A percentile compares a stretch with the other conserved stretches of the same genome.
phyloP scores from a whole-genome alignment of 73 alveolate species.

The Paramecium pentaurelia region DNA sequence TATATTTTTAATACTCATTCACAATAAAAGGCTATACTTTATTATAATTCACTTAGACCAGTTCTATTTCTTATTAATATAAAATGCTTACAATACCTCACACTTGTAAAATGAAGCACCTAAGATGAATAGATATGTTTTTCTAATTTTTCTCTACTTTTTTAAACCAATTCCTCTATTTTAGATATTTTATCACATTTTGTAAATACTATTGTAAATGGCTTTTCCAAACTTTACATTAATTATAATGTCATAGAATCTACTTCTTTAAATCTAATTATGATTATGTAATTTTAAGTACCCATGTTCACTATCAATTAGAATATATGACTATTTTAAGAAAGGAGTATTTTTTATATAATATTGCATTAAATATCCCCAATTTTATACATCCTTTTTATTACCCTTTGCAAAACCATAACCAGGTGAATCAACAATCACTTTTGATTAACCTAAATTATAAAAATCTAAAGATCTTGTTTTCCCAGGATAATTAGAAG shows the following conservation, averaged over 20 bases:
- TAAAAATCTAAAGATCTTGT: slow-evolving; percentile 62
- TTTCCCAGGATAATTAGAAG: slow-evolving; percentile 77
- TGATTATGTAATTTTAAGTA: slow-evolving; percentile 11
- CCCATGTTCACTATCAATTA: slow-evolving; percentile 60
- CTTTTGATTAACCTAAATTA: slow-evolving; percentile 1
- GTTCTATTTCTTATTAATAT: neutral
- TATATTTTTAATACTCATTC: neutral
- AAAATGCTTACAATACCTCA: neutral
- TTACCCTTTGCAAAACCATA: slow-evolving; percentile 77
- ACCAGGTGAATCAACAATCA: slow-evolving; percentile 74
- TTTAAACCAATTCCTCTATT: neutral
- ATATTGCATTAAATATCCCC: slow-evolving; percentile 67
- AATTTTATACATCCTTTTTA: slow-evolving; percentile 40
- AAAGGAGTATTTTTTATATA: slow-evolving; percentile 33
- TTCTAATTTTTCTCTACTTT: neutral
- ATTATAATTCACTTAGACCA: neutral
- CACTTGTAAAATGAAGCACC: slow-evolving; percentile 20
- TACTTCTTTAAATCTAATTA: neutral
- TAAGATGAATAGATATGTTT: neutral
- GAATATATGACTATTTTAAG: slow-evolving; percentile 7
- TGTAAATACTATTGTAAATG: neutral
- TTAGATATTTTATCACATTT: neutral
- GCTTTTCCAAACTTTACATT: neutral
- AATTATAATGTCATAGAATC: neutral
- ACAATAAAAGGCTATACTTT: slow-evolving; percentile 30